phyloP scores from a whole-genome alignment of 805 yeast genomes.

The Cyberlindnera mississippiensis region DNA sequence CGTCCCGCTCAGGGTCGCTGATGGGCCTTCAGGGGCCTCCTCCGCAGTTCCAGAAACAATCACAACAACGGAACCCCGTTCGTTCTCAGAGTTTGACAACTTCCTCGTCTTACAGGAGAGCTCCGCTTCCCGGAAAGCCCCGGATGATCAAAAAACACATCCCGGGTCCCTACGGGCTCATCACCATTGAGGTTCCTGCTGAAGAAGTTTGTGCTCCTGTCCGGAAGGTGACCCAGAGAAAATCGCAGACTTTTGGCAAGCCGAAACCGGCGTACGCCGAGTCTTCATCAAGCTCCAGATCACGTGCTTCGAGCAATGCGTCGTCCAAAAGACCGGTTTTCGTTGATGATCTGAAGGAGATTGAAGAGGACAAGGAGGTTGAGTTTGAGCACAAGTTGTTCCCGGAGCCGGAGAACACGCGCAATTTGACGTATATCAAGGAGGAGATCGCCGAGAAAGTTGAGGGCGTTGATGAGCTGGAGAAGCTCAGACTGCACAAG shows the following conservation, averaged over 20 bases:
- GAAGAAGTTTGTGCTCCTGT: slow-evolving; percentile 23
- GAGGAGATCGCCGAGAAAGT: slow-evolving; percentile 17
- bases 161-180: slow-evolving; percentile 70
- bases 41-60: slow-evolving; percentile 10
- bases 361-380: slow-evolving; percentile 20
- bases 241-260: slow-evolving; percentile 14
- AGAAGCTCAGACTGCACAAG: slow-evolving; percentile 10
- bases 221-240: slow-evolving; percentile 6
- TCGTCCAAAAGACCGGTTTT: slow-evolving; percentile 17
- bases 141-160: slow-evolving; percentile 53
- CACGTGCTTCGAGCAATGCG: slow-evolving; percentile 13
- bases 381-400: slow-evolving; percentile 3
- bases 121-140: slow-evolving; percentile 19
- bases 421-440: slow-evolving; percentile 16
- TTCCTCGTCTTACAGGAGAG: slow-evolving; percentile 1
- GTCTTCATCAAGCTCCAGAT: slow-evolving; percentile 3
- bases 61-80: slow-evolving; percentile 1
- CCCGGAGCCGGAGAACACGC: not conserved
- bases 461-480: slow-evolving; percentile 8
- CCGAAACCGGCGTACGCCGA: slow-evolving; percentile 12
- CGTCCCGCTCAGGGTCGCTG: slow-evolving; percentile 21
- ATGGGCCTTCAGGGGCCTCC: slow-evolving; percentile 24
- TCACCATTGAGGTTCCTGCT: slow-evolving; percentile 65
- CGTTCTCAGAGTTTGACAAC: slow-evolving; percentile 18
- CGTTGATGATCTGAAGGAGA: slow-evolving; percentile 21